Evolutionary conservation across 768 basidiomycete genomes (phyloP).

Genomic region (Tylopilus subfusipes): DNA sequence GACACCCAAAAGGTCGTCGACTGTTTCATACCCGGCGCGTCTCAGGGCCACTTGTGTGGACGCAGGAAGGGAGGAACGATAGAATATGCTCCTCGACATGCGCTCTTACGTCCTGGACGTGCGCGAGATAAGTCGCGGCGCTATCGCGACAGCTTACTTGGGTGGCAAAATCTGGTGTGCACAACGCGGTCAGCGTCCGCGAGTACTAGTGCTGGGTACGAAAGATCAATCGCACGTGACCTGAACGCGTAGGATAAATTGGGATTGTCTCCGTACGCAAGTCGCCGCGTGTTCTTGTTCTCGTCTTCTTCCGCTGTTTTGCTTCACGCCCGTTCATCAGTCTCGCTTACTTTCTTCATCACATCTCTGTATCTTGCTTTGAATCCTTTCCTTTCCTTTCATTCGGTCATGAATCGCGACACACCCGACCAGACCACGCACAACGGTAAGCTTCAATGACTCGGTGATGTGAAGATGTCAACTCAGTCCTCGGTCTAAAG

Average conservation of each 20-base stretch:
- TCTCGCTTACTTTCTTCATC: constrained; percentile 12
- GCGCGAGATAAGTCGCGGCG: background rate
- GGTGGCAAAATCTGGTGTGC: background rate
- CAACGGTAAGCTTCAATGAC: constrained; percentile 27
- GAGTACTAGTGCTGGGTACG: background rate
- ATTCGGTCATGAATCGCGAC: constrained; percentile 28
- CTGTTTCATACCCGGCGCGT: constrained; percentile 54
- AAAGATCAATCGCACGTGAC: constrained; percentile 27
- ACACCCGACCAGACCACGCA: constrained; percentile 37
- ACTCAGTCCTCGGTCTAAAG: background rate
- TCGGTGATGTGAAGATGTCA: background rate
- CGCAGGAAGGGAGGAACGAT: constrained; percentile 44
- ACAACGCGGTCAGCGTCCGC: background rate
- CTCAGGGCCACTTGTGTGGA: constrained; percentile 45
- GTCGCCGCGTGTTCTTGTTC: constrained; percentile 31
- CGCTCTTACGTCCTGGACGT: background rate
- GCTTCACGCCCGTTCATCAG: constrained; percentile 25
- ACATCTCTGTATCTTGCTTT: constrained; percentile 4
- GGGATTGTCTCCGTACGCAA: constrained; percentile 1
- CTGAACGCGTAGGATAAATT: constrained; percentile 30
- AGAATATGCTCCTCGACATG: constrained; percentile 43
- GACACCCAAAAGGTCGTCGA: constrained; percentile 46
- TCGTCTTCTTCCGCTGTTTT: constrained; percentile 14
- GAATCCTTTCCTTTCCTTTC: constrained; percentile 15
- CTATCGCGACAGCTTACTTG: constrained; percentile 11